Percentiles rank a stretch among this genome's conserved stretches.
phyloP scores from a whole-genome alignment of 1,284 basidiomycete genomes.

The Heliocybe sulcata region DNA sequence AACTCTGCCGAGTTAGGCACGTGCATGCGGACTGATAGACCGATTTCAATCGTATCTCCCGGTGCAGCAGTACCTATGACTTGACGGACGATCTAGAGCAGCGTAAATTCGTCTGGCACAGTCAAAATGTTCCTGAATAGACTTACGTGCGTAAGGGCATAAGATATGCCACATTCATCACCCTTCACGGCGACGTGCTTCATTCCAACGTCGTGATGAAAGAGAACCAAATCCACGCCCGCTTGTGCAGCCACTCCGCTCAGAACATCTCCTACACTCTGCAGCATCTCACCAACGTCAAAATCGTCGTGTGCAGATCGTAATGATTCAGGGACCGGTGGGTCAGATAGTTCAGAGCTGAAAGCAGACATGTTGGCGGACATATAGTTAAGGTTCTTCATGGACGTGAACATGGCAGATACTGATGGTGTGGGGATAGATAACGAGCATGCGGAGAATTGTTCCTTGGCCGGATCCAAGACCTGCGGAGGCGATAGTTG shows the following conservation, averaged over 20 bases:
- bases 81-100: conserved; percentile 73
- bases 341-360: conserved; percentile 18
- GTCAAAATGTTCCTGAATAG: conserved; percentile 1
- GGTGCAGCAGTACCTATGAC: conserved; percentile 58
- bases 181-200: conserved; percentile 81
- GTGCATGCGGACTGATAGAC: conserved; percentile 46
- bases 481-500: conserved; percentile 84
- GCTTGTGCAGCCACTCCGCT: conserved; percentile 79
- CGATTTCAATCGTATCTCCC: conserved; percentile 86
- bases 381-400: conserved; percentile 89
- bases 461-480: conserved; percentile 88
- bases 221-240: conserved; percentile 83
- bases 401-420: conserved; percentile 81
- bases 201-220: conserved; percentile 80
- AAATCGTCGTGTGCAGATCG: conserved; percentile 30
- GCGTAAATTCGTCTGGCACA: conserved; percentile 10
- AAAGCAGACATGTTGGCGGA: conserved; percentile 69
- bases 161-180: conserved; percentile 79
- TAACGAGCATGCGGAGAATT: conserved; percentile 81
- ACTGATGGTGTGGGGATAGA: conserved; percentile 81
- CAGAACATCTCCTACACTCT: conserved; percentile 77
- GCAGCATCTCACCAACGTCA: conserved; percentile 68
- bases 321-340: conserved; percentile 6
- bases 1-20: conserved; percentile 14
- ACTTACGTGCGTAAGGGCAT: conserved; percentile 78